Conservation (phyloP, 768 basidiomycete species). For the Hortiboletus flavorubellus region DNA sequence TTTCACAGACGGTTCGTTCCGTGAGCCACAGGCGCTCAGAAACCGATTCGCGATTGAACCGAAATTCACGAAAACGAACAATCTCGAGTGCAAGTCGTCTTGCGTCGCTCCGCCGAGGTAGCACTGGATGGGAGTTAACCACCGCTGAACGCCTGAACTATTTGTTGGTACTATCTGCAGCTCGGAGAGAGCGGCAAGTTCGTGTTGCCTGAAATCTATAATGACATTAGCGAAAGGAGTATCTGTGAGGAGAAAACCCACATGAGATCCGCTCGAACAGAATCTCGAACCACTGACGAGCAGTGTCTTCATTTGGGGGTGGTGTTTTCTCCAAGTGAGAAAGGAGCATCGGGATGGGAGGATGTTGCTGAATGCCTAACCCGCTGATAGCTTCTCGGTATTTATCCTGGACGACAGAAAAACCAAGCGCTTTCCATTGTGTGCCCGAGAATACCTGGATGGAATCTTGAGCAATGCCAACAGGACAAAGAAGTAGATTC, state of each 20-base stretch:
- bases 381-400: not conserved
- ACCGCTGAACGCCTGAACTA: not conserved
- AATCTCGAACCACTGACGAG: not conserved
- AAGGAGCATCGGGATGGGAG: not conserved
- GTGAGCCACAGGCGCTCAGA: not conserved
- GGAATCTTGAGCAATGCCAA: not conserved
- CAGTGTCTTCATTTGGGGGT: not conserved
- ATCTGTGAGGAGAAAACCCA: not conserved
- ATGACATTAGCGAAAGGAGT: not conserved
- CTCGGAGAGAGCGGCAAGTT: not conserved
- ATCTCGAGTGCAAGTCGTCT: not conserved
- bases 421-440: not conserved
- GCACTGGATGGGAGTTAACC: not conserved
- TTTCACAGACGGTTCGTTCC: not conserved
- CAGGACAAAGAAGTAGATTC: no score
- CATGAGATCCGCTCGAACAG: not conserved
- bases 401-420: not conserved
- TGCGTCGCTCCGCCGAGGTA: not conserved
- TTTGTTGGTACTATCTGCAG: not conserved
- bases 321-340: not conserved
- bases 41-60: not conserved
- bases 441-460: not conserved
- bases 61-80: constrained; percentile 4
- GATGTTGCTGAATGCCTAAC: not conserved
- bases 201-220: not conserved